Evolutionary conservation across 2,329 filamentous ascomycete genomes (phyloP).

Genomic region (Xenosphaeropsis pyriputrescens): DNA sequence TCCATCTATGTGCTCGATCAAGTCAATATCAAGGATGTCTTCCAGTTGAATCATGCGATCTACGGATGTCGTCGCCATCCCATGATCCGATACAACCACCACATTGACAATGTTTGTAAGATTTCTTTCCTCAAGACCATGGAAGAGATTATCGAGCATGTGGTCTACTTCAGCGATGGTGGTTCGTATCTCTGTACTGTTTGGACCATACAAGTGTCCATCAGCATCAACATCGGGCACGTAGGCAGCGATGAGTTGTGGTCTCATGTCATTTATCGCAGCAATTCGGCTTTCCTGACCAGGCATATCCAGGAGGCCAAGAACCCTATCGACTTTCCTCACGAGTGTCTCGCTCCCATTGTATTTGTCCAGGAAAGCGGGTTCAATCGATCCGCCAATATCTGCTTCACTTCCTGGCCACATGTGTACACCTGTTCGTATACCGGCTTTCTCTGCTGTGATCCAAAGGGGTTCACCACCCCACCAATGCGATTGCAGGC

Average conservation of each 20-base stretch:
- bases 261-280: conserved; percentile 42
- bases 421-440: conserved; percentile 84
- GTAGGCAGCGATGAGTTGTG: conserved; percentile 87
- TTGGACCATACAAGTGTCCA: conserved; percentile 81
- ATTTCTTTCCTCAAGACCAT: conserved; percentile 66
- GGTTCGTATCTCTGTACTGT: conserved; percentile 75
- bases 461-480: conserved; percentile 87
- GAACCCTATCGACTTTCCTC: conserved; percentile 63
- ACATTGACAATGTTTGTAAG: conserved; percentile 84
- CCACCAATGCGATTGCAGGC: conserved; percentile 88
- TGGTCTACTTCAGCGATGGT: conserved; percentile 70
- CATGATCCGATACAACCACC: conserved; percentile 92
- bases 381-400: conserved; percentile 51
- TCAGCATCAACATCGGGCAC: conserved; percentile 83
- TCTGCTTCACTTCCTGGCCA: conserved; percentile 94
- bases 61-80: conserved; percentile 87
- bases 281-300: conserved; percentile 45
- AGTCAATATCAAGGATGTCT: conserved; percentile 63
- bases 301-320: conserved; percentile 75
- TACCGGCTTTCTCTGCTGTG: conserved; percentile 71
- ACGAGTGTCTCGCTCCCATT: conserved; percentile 62
- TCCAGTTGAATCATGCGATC: conserved; percentile 77
- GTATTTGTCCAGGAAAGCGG: conserved; percentile 71
- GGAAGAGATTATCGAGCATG: conserved; percentile 67
- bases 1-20: conserved; percentile 77